Percentiles rank a stretch among this genome's conserved stretches.
phyloP scores from a whole-genome alignment of 1,139 yeast genomes.

The Blastobotrys raffinosifermentans region DNA sequence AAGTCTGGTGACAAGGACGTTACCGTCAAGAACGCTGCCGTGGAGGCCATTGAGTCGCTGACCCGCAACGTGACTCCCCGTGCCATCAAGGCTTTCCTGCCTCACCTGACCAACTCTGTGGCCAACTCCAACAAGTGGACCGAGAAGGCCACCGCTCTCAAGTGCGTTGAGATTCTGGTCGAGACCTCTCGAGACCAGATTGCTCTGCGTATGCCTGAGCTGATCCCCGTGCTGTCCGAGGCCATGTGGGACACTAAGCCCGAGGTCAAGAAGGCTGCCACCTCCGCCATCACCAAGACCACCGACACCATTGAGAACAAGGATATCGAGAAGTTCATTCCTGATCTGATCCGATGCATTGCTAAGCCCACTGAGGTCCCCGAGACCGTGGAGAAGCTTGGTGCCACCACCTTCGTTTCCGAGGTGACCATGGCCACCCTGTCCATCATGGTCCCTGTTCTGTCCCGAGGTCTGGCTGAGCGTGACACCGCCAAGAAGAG shows the following conservation, averaged over 20 bases:
- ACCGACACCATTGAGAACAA: conserved; percentile 98
- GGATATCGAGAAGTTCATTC: conserved; percentile 99
- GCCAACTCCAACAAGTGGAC: conserved; percentile 89
- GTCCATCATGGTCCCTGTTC: conserved; percentile 98
- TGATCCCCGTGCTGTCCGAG: conserved; percentile 96
- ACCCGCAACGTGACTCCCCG: conserved; percentile 84
- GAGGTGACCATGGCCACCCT: conserved; percentile 99
- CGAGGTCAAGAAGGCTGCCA: conserved; percentile 96
- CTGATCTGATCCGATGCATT: conserved; percentile 93
- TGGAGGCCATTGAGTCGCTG: conserved; percentile 68
- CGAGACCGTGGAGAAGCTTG: conserved; percentile 96
- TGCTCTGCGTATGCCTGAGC: conserved; percentile 98
- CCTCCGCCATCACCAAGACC: conserved; percentile 90
- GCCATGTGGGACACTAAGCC: conserved; percentile 99
- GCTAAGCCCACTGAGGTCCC: conserved; percentile 96
- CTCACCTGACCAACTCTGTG: conserved; percentile 67
- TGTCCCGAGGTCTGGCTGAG: conserved; percentile 99
- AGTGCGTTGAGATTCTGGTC: conserved; percentile 79
- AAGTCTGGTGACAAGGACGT: conserved; percentile 89
- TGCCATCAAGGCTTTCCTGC: conserved; percentile 85
- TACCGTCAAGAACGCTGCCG: conserved; percentile 64
- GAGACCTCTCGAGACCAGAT: conserved; percentile 93
- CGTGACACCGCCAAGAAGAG: conserved; percentile 99
- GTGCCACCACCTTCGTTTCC: conserved; percentile 99
- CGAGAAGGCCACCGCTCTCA: conserved; percentile 89